Percentiles rank a stretch among this genome's conserved stretches.
phyloP scores from a whole-genome alignment of 257 asterid genomes.

The Euphrasia confusa region DNA sequence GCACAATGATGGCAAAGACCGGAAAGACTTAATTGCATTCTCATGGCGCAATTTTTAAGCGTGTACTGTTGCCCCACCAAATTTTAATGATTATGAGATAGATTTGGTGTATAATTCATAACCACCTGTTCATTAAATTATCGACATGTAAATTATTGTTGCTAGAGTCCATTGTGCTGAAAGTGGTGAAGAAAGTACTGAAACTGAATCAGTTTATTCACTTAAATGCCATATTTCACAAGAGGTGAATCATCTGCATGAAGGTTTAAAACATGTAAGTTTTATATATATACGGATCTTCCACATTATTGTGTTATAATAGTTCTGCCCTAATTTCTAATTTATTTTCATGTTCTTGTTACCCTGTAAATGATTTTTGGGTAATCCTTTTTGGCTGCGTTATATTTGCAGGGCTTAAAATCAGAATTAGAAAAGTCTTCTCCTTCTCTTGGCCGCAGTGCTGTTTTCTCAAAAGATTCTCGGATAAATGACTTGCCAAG shows the following conservation, averaged over 20 bases:
- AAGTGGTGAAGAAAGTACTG: slow-evolving; percentile 97
- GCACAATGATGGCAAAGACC: not conserved
- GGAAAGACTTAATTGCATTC: slow-evolving; percentile 8
- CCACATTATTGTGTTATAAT: slow-evolving; percentile 6
- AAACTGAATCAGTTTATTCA: slow-evolving; percentile 80
- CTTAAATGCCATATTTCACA: slow-evolving; percentile 98
- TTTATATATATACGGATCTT: slow-evolving; percentile 21
- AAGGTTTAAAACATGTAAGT: slow-evolving; percentile 90
- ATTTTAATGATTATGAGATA: too few relatives aligned
- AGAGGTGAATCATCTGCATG: slow-evolving; percentile 97
- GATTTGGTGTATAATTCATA: slow-evolving; percentile 26
- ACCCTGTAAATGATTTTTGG: slow-evolving; percentile 13
- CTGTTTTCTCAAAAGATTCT: slow-evolving; percentile 80
- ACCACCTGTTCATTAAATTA: slow-evolving; percentile 9
- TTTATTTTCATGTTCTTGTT: slow-evolving; percentile 15
- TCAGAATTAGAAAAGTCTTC: slow-evolving; percentile 96
- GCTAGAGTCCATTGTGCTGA: slow-evolving; percentile 94
- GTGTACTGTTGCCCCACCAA: too few relatives aligned
- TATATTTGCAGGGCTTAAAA: slow-evolving; percentile 66
- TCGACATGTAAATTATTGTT: slow-evolving; percentile 28
- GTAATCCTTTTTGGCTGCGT: slow-evolving; percentile 21
- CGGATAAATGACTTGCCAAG: slow-evolving; percentile 89
- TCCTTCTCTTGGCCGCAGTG: slow-evolving; percentile 95
- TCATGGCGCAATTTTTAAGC: not conserved
- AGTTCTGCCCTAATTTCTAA: slow-evolving; percentile 13